Base-by-base conservation (phyloP, 768 basidiomycete genomes). In the Phallus indusiatus region DNA sequence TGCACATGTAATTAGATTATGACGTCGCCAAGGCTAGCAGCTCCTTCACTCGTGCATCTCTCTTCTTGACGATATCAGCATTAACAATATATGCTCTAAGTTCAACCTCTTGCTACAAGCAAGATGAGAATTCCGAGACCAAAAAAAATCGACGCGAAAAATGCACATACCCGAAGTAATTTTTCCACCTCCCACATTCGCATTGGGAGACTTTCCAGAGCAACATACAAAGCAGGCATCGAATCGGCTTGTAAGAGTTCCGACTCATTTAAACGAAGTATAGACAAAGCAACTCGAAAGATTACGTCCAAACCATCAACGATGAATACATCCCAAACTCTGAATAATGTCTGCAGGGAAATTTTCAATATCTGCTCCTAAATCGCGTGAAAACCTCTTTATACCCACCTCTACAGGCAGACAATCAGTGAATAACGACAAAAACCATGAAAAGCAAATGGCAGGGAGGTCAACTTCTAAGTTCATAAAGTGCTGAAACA, bases 401-500 rank as follows among this genome's bases (percentile, higher is more conserved):
- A 28, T 54, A 69, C 78, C 34, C 59, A 93, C 93, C 81, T 95
- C 94, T 24, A 97, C 90, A 11, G 95, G 95, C 8, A 97, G 74
- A 68, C 94, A 95, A 64, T 96, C 94, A 0, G 94, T 96, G 67
- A 98, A 98, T 20, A 99, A 76, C 2, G 92, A 94, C 22, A 99
- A 74, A 72, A 97, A 96, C 96, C 96, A 99, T 12, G 94, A 95
- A 75, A 99, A 99, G 61, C 93, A 96, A 61, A 97, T 92, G 0
- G 94, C 94, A 2, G 86, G 85, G 1, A 99, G 78, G 67, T 99
- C 94, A 12, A 97, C 85, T 5, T 88, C 91, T 0, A 95, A 81
- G 12, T 85, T 79, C 1, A 77, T 78, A 37, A 98, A 76, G 65
- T 97, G 93, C 0, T 74, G 68, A 56, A 86, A 81, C 0, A 98